Evolutionary conservation across 352 stramenopile species (phyloP).

Genomic region (Phytophthora fragariae): DNA sequence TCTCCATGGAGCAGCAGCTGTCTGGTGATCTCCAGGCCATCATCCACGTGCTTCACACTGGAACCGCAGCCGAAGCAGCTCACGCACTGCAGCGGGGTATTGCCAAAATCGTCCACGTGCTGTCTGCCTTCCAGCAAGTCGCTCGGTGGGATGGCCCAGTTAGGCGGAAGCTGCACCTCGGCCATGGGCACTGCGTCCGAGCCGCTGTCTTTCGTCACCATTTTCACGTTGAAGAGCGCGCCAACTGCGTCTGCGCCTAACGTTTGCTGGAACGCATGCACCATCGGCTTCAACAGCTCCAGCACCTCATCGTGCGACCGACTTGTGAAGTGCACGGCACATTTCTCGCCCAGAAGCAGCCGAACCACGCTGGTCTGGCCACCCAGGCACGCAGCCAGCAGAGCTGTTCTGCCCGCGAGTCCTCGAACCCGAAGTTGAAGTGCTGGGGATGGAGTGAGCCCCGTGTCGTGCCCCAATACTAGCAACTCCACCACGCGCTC

Average conservation of each 20-base stretch:
- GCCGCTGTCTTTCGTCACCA: conserved; percentile 53
- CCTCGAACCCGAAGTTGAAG: conserved; percentile 39
- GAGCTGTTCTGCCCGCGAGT: conserved; percentile 63
- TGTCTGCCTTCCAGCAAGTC: conserved; percentile 57
- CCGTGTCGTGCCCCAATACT: conserved; percentile 42
- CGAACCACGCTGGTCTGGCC: conserved; percentile 70
- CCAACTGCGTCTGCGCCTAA: not conserved
- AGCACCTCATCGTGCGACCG: conserved; percentile 50
- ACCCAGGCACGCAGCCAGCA: conserved; percentile 74
- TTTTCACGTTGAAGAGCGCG: conserved; percentile 49
- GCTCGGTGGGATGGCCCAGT: conserved; percentile 43
- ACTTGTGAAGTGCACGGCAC: conserved; percentile 73
- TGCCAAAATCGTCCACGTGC: conserved; percentile 82
- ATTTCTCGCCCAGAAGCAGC: conserved; percentile 70
- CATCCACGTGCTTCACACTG: conserved; percentile 62
- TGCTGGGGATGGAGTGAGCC: conserved; percentile 11
- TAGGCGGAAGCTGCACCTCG: conserved; percentile 52
- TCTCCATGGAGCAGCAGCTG: conserved; percentile 69
- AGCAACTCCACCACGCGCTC: conserved; percentile 83
- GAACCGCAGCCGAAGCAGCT: conserved; percentile 83
- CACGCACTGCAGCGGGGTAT: conserved; percentile 79
- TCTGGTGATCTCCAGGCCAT: conserved; percentile 69
- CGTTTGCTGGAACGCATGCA: conserved; percentile 12
- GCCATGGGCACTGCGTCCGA: conserved; percentile 54
- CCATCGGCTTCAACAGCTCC: conserved; percentile 53